phyloP scores from a whole-genome alignment of 768 basidiomycete genomes.

The Imleria badia region DNA sequence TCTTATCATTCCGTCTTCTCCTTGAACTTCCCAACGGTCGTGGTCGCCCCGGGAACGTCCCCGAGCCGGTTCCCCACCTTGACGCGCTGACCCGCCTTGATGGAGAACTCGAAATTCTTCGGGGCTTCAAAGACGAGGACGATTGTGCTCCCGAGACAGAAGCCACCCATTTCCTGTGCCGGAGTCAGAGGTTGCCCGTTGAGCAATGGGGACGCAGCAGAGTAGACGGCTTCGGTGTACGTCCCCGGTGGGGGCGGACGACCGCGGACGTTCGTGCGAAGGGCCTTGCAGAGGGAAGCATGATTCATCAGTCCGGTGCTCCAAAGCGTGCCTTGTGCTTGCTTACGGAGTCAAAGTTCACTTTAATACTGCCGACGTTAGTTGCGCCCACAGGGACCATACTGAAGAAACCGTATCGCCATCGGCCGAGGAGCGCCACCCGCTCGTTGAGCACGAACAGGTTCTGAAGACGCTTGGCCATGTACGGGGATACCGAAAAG shows the following conservation, averaged over 20 bases:
- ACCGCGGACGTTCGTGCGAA: conserved; percentile 87
- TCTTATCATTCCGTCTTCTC: conserved; percentile 31
- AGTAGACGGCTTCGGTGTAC: conserved; percentile 91
- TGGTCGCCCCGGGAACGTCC: conserved; percentile 35
- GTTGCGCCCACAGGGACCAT: conserved; percentile 99
- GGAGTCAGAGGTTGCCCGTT: conserved; percentile 83
- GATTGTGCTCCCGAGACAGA: conserved; percentile 92
- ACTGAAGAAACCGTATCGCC: conserved; percentile 94
- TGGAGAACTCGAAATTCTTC: conserved; percentile 70
- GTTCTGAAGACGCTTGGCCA: conserved; percentile 88
- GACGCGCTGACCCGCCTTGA: conserved; percentile 79
- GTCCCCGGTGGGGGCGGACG: conserved; percentile 76
- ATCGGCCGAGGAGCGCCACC: conserved; percentile 90
- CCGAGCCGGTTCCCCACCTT: conserved; percentile 85
- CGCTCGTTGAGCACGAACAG: conserved; percentile 98
- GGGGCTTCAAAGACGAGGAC: conserved; percentile 98
- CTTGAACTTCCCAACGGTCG: conserved; percentile 29
- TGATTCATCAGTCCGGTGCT: neutral
- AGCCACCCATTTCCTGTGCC: conserved; percentile 97
- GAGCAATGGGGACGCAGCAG: conserved; percentile 76
- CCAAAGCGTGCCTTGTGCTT: neutral
- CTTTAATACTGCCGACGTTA: conserved; percentile 93
- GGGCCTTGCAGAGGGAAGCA: conserved; percentile 45
- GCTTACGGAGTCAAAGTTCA: conserved; percentile 88
- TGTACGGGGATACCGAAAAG: conserved; percentile 95